Evolutionary conservation across 257 asterid species (phyloP), one percentile per base, ranked within the genome.

Genomic region (Jacaranda mimosifolia): DNA sequence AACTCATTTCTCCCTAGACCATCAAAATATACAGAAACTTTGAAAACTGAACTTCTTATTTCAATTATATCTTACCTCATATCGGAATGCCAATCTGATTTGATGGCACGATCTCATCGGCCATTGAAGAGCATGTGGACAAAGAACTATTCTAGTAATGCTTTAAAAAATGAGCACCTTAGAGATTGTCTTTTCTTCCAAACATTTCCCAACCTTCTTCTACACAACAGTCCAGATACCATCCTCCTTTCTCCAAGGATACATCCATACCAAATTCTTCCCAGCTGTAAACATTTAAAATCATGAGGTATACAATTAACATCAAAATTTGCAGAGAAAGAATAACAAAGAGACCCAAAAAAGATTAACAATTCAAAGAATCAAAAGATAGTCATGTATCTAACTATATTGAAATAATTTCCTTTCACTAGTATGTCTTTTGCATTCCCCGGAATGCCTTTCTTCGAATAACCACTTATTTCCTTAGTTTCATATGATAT

Each of bases 231-330:
- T 89, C 92, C 17, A 90, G 87, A 80, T 87, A 82, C 97, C 96
- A 91, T 74, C 90, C 81, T 26, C 91, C 97, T 80, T 81, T 90
- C 86, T 95, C 99, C 82, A 91, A 73, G 55, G 96, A 87, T 53
- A 87, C 87, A 83, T 91, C 98, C 90, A 79, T 86, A 81, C 90
- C 86, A 79, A 89, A 95, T 63, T 90, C 97, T 80, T 83, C 79
- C 98, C 99, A 95, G 46, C 99, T 94, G 89, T 82, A 84, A 80
- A 77, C 56, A 68, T 46, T 59, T 75, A 11, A 60, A 79, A 14
- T 18, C n/a, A n/a, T 38, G 52, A 14, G 21, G 18, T 17, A 65
- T n/a, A 58, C 39, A 46, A 63, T 51, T 38, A 48, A 40, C 8
- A 48, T 9, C 43, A 43, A 15, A 67, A 53, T 32, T n/a, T 46